A percentile compares a stretch with the other conserved stretches of the same genome.
phyloP scores from a whole-genome alignment of 2,329 filamentous ascomycete species.

The Mycosphaerella arachidis region DNA sequence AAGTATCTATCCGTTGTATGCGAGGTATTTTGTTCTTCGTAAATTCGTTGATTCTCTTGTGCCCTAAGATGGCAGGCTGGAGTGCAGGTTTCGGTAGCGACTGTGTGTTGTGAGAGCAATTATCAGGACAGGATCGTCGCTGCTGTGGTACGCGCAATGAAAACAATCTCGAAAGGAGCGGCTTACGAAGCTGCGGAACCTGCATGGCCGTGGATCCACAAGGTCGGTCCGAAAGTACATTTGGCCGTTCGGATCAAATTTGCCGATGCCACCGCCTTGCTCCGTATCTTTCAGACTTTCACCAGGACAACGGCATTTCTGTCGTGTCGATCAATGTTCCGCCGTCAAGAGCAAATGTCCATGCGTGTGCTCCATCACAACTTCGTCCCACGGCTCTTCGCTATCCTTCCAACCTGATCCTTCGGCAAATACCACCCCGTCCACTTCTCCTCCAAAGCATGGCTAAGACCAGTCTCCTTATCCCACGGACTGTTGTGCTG shows the following conservation, averaged over 20 bases:
- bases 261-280: not conserved
- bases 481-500: conserved; percentile 23
- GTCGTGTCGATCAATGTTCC: no score
- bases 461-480: conserved; percentile 28
- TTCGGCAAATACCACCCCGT: conserved; percentile 32
- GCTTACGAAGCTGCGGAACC: not conserved
- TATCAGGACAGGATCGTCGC: not conserved
- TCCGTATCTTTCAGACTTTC: no score
- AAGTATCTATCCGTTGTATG: not conserved
- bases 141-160: not conserved
- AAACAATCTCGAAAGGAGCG: not conserved
- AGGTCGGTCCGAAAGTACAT: not conserved
- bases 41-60: not conserved
- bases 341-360: no score
- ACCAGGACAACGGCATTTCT: not conserved
- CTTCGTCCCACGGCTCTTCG: conserved; percentile 12
- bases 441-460: conserved; percentile 29
- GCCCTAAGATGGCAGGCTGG: not conserved
- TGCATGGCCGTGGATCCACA: not conserved
- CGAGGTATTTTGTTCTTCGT: not conserved
- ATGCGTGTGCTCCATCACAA: conserved; percentile 2
- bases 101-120: not conserved
- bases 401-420: conserved; percentile 17
- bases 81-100: not conserved
- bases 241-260: not conserved